Evolutionary conservation across 164 flowering plant species (phyloP), one percentile per base, ranked within the genome.

Genomic region (Magnolia changhungtana): DNA sequence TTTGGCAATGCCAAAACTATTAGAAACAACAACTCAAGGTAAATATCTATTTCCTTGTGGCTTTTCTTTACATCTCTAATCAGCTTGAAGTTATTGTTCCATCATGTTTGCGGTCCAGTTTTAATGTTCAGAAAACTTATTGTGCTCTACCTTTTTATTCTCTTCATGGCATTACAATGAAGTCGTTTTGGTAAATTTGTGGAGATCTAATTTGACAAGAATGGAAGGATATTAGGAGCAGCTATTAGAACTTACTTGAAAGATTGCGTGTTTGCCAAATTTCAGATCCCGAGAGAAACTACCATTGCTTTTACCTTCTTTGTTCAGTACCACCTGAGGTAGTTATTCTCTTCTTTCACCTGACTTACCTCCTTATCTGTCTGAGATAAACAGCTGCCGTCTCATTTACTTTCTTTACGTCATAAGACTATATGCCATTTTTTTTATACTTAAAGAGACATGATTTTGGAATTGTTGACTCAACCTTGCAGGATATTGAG

Each of bases 141-240:
- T 49, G 18, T 66, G 27, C 70, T 55, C 52, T 18, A 49, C 6
- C n/a, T 58, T 9, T 67, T 72, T 74, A 71, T 66, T 70, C 74
- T 72, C 24, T 52, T 72, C 52, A n/a, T 82, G 75, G 77, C 61
- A 69, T 75, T 21, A 55, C 76, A 68, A 67, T 85, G 80, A 74
- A 91, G 96, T 86, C 96, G 96, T 69, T 91, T 91, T 73, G 96
- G 96, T 76, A 91, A 91, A 84, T 91, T 91, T 81, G 96, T 91
- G 72, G 96, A 91, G 80, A 86, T 91, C 78, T 94, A 91, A 84
- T 91, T 91, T 82, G 96, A 91, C 83, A 91, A 85, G 79, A 88
- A 80, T 76, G 91, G 94, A 69, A 90, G 90, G 78, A 91, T 91
- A 75, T 91, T 94, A 27, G 96, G 96, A 72, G 96, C 96, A 66